These are phyloP conservation scores for Polytrichum commune DNA, from an alignment of 225 moss, liverwort and hornwort species.

Conservation along the genomic window DNA sequence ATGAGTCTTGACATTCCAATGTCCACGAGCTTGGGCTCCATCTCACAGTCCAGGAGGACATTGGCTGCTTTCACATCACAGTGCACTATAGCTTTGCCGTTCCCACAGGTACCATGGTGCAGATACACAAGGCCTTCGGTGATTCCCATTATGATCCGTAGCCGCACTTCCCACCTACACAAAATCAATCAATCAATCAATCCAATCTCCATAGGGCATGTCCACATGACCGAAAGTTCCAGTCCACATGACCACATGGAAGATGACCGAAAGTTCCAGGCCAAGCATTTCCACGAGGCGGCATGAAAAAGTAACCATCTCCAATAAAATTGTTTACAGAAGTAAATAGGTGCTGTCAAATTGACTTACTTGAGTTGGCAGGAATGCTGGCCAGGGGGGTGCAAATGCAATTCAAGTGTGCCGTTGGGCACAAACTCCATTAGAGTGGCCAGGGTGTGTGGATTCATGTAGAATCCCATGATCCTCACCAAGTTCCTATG, in stretches of 20 bases:
- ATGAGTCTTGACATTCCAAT: conserved; percentile 45
- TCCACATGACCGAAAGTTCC: no score
- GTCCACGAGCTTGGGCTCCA: conserved; percentile 53
- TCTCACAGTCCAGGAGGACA: conserved; percentile 53
- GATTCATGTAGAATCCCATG: conserved; percentile 51
- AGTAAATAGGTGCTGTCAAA: not conserved
- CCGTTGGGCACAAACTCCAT: conserved; percentile 55
- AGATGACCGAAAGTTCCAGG: no score
- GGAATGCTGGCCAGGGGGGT: conserved; percentile 39
- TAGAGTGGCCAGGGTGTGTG: conserved; percentile 34
- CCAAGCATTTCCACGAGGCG: no score
- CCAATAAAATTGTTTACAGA: no score
- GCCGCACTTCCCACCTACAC: conserved; percentile 46
- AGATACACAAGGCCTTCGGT: conserved; percentile 43
- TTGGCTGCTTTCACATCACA: conserved; percentile 50
- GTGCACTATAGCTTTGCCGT: conserved; percentile 31
- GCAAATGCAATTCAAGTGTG: conserved; percentile 50
- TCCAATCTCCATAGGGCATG: no score
- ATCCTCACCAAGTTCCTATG: conserved; percentile 50
- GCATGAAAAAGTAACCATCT: no score
- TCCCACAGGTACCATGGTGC: conserved; percentile 46
- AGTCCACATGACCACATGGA: no score
- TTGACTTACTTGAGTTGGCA: conserved; percentile 39
- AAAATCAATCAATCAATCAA: not conserved
- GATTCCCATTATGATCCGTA: conserved; percentile 51